These are phyloP conservation scores for Galerina sulciceps DNA, from an alignment of 768 basidiomycete species.

Conservation along the genomic window DNA sequence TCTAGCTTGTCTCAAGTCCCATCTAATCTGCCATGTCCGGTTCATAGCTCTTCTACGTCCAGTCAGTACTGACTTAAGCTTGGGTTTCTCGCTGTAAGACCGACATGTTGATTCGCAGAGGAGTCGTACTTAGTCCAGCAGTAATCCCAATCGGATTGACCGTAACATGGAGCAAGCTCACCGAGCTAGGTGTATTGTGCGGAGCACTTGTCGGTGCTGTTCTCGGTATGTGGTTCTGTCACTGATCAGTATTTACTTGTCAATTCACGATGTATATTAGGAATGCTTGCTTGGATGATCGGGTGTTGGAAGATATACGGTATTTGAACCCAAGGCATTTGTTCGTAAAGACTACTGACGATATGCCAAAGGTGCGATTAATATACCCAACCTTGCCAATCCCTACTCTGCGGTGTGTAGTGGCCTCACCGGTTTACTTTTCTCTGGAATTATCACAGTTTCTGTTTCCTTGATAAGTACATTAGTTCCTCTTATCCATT, in stretches of 20 bases:
- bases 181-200: slow-evolving; percentile 39
- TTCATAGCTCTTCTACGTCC: slow-evolving; percentile 45
- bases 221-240: slow-evolving; percentile 26
- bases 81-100: neutral
- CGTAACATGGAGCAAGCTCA: slow-evolving; percentile 51
- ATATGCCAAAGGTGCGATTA: slow-evolving; percentile 32
- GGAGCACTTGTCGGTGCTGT: slow-evolving; percentile 45
- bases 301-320: slow-evolving; percentile 55
- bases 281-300: slow-evolving; percentile 55
- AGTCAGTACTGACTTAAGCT: slow-evolving; percentile 31
- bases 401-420: slow-evolving; percentile 45
- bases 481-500: neutral
- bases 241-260: neutral
- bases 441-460: slow-evolving; percentile 40
- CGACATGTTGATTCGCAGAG: slow-evolving; percentile 30
- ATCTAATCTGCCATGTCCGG: neutral
- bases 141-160: slow-evolving; percentile 54
- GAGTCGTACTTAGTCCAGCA: slow-evolving; percentile 51
- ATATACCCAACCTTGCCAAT: slow-evolving; percentile 37
- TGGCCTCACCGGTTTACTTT: slow-evolving; percentile 38
- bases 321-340: slow-evolving; percentile 7
- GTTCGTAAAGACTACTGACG: neutral
- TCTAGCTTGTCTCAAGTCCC: neutral
- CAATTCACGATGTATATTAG: neutral
- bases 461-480: slow-evolving; percentile 38